Evolutionary conservation across 768 basidiomycete species (phyloP).

Genomic region (Rhizopogon vulgaris): DNA sequence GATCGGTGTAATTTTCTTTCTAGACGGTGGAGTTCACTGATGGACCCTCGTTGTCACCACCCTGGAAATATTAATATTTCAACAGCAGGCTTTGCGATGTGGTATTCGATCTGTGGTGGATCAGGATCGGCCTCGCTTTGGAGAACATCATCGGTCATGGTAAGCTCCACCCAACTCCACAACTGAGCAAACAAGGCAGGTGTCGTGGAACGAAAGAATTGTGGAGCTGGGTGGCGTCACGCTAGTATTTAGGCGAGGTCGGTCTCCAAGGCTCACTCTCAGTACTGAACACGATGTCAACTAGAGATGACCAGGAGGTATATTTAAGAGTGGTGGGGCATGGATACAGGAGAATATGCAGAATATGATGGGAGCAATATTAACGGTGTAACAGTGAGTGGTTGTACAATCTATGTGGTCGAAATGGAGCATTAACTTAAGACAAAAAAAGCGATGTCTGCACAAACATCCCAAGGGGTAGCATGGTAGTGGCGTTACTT

Average conservation of each 20-base stretch:
- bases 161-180: constrained; percentile 1
- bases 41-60: background rate
- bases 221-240: constrained; percentile 3
- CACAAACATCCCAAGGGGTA: too few relatives aligned
- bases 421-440: background rate
- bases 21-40: background rate
- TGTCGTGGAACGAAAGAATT: constrained; percentile 1
- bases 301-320: constrained; percentile 1
- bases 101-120: too few relatives aligned
- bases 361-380: background rate
- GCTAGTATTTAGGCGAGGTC: background rate
- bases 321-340: background rate
- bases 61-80: background rate
- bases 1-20: constrained; percentile 5
- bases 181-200: constrained; percentile 1
- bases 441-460: background rate
- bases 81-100: background rate
- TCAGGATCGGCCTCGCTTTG: too few relatives aligned
- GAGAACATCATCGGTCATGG: too few relatives aligned
- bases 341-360: constrained; percentile 3
- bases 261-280: background rate
- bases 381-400: background rate
- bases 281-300: background rate
- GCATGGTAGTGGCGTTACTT: background rate
- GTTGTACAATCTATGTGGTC: background rate